Conservation (phyloP, 2,329 filamentous ascomycete genomes). For the Penicillium digitatum region DNA sequence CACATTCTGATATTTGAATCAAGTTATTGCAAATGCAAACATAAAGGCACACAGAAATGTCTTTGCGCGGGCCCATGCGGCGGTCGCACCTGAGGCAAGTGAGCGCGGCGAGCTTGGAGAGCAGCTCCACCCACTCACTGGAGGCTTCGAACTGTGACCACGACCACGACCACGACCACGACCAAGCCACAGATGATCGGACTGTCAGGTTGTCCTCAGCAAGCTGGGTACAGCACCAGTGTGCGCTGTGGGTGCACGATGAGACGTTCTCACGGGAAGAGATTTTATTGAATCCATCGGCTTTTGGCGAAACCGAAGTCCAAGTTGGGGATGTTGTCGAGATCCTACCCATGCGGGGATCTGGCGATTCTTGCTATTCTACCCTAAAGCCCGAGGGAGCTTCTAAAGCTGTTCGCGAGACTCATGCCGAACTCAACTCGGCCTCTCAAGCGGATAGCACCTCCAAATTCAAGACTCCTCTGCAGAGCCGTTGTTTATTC, state of each 20-base stretch:
- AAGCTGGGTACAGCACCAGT: constrained; percentile 35
- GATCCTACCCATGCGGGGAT: constrained; percentile 56
- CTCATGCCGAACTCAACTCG: constrained; percentile 26
- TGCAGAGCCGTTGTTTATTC: constrained; percentile 59
- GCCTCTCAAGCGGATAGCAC: constrained; percentile 21
- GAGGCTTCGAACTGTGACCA: constrained; percentile 28
- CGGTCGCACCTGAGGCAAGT: constrained; percentile 42
- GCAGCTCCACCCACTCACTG: constrained; percentile 32
- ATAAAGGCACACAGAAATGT: constrained; percentile 29
- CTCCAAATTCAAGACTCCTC: constrained; percentile 36
- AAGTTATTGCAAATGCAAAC: constrained; percentile 20
- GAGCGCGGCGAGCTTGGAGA: constrained; percentile 40
- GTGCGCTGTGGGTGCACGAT: constrained; percentile 59
- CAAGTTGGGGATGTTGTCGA: constrained; percentile 68
- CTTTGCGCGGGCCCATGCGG: constrained; percentile 38
- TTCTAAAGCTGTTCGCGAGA: constrained; percentile 26
- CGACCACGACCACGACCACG: constrained; percentile 27
- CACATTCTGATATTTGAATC: not conserved
- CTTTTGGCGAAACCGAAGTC: constrained; percentile 61
- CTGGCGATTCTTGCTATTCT: constrained; percentile 41
- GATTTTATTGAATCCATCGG: constrained; percentile 71
- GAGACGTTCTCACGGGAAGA: constrained; percentile 75
- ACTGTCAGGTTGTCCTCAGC: constrained; percentile 24
- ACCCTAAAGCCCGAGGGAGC: constrained; percentile 29
- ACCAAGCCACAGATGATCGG: constrained; percentile 28